Conservation (phyloP, 768 basidiomycete genomes). For the Gautieria morchelliformis region DNA sequence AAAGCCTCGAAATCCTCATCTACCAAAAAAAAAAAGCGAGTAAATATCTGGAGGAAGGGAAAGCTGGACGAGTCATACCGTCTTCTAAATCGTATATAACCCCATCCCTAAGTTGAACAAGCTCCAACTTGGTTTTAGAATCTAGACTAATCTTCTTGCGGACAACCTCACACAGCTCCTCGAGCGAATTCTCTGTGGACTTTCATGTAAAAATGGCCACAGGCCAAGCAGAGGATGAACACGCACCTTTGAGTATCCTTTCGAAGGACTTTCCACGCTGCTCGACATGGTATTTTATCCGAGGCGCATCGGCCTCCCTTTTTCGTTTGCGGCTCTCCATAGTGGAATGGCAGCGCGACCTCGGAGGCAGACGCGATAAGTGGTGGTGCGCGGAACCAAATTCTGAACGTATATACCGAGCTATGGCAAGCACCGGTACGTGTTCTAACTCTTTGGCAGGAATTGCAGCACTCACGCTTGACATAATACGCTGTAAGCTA, state of each 20-base stretch:
- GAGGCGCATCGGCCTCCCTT: conserved; percentile 16
- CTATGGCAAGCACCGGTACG: conserved; percentile 3
- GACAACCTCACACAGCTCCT: conserved; percentile 46
- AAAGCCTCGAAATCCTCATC: conserved; percentile 80
- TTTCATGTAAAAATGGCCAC: background rate
- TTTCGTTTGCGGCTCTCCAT: conserved; percentile 14
- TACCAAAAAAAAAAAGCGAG: conserved; percentile 18
- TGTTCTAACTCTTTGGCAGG: background rate
- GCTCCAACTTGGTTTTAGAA: conserved; percentile 24
- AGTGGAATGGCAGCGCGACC: background rate
- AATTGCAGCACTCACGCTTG: background rate
- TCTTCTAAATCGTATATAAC: conserved; percentile 63
- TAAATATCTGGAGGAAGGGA: background rate
- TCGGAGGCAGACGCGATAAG: background rate
- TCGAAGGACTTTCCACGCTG: conserved; percentile 28
- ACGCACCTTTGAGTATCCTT: conserved; percentile 33
- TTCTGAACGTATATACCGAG: background rate
- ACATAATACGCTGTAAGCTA: conserved; percentile 8
- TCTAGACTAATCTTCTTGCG: conserved; percentile 51
- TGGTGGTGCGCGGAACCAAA: background rate
- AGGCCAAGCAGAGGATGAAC: conserved; percentile 8
- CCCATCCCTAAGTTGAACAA: conserved; percentile 46
- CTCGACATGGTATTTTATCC: conserved; percentile 29
- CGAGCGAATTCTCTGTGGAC: conserved; percentile 47
- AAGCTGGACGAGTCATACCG: conserved; percentile 33